Conservation (phyloP, 306 rosid species). For the Malus fusca region DNA sequence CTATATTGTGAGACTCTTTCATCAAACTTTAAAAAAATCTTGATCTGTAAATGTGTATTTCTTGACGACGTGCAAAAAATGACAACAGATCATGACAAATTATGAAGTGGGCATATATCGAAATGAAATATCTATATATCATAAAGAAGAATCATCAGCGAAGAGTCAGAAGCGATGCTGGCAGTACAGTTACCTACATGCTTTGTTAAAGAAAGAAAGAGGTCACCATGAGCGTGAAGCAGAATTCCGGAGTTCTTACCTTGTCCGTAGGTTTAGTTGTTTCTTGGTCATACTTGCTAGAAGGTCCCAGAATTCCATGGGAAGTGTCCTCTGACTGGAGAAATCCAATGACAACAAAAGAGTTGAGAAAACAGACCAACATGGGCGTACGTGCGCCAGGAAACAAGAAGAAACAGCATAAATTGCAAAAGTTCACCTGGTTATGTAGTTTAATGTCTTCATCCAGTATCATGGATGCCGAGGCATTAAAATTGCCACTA, state of each 20-base stretch:
- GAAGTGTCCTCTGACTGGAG: conserved; percentile 49
- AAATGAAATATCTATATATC: not conserved
- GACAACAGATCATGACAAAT: not conserved
- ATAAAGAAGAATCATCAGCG: not conserved
- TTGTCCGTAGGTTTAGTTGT: conserved; percentile 40
- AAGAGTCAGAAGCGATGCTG: not conserved
- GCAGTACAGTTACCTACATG: not conserved
- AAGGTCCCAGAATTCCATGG: conserved; percentile 30
- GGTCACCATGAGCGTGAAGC: not conserved
- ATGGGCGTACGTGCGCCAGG: not conserved
- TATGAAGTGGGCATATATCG: not conserved
- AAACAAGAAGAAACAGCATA: conserved; percentile 11
- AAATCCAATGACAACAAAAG: not conserved
- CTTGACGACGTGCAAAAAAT: not conserved
- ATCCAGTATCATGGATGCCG: conserved; percentile 45
- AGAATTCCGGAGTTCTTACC: conserved; percentile 11
- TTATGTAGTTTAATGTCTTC: conserved; percentile 40
- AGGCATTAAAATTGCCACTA: conserved; percentile 35
- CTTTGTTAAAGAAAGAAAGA: conserved; percentile 1
- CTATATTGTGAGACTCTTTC: not conserved
- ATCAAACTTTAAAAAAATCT: not conserved
- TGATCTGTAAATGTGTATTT: not conserved
- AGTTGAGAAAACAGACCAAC: conserved; percentile 7
- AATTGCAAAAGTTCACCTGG: conserved; percentile 38
- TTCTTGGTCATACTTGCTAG: conserved; percentile 35